A percentile compares a stretch with the other conserved stretches of the same genome.
These are phyloP conservation scores for Ogataea dorogensis DNA, from an alignment of 805 yeast genomes.

Conservation along the genomic window DNA sequence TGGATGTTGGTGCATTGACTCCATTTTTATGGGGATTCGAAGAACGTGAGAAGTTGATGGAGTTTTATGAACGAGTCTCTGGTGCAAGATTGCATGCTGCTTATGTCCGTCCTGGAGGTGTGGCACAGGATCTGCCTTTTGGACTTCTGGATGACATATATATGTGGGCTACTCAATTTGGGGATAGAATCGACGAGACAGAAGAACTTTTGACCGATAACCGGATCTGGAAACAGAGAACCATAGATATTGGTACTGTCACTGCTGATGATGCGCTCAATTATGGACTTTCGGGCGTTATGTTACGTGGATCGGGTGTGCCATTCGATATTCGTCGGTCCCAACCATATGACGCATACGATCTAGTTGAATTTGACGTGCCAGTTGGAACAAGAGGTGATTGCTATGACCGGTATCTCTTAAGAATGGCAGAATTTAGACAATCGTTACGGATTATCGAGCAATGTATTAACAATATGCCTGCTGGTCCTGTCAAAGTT, in stretches of 20 bases:
- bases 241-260: slow-evolving; percentile 74
- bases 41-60: slow-evolving; percentile 91
- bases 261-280: slow-evolving; percentile 86
- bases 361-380: slow-evolving; percentile 78
- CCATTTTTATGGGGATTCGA: slow-evolving; percentile 94
- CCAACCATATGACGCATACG: slow-evolving; percentile 89
- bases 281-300: slow-evolving; percentile 79
- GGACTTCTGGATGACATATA: slow-evolving; percentile 87
- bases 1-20: slow-evolving; percentile 93
- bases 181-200: slow-evolving; percentile 87
- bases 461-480: slow-evolving; percentile 89
- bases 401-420: slow-evolving; percentile 85
- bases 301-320: slow-evolving; percentile 89
- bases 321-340: slow-evolving; percentile 84
- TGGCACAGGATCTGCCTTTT: slow-evolving; percentile 80
- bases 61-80: slow-evolving; percentile 84
- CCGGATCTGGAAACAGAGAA: slow-evolving; percentile 90
- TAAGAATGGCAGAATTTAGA: slow-evolving; percentile 90
- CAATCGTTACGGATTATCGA: slow-evolving; percentile 85
- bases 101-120: slow-evolving; percentile 91
- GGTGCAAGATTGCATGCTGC: slow-evolving; percentile 91
- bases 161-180: slow-evolving; percentile 96
- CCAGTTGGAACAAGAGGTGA: slow-evolving; percentile 88
- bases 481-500: slow-evolving; percentile 87
- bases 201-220: slow-evolving; percentile 88